A percentile compares a stretch with the other conserved stretches of the same genome.
phyloP scores from a whole-genome alignment of 495 filamentous ascomycete genomes.

The Aspergillus baeticus region DNA sequence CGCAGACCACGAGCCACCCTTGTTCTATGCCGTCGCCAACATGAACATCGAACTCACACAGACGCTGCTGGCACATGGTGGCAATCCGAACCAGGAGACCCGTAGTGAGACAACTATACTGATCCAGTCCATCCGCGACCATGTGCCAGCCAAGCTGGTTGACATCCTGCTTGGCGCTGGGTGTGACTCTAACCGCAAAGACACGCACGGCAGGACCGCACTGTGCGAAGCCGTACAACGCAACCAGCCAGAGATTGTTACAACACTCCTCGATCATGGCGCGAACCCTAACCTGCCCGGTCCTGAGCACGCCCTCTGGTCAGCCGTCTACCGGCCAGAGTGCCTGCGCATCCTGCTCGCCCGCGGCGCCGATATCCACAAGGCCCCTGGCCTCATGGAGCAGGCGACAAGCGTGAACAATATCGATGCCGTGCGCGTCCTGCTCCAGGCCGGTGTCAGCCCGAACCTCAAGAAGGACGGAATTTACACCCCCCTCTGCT shows the following conservation, averaged over 20 bases:
- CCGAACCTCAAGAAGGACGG: conserved; percentile 56
- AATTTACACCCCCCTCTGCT: conserved; percentile 55
- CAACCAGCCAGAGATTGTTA: conserved; percentile 46
- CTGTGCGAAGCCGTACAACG: conserved; percentile 53
- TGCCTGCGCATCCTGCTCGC: conserved; percentile 48
- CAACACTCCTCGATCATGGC: conserved; percentile 46
- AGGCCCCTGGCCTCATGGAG: conserved; percentile 52
- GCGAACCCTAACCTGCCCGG: conserved; percentile 55
- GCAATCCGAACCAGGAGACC: conserved; percentile 40
- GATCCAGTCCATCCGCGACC: conserved; percentile 47
- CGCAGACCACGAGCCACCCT: neutral
- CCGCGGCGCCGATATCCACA: conserved; percentile 47
- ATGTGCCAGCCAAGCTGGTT: conserved; percentile 36
- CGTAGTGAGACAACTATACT: conserved; percentile 46
- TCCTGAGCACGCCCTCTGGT: conserved; percentile 51
- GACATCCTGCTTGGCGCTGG: conserved; percentile 48
- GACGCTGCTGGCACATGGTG: conserved; percentile 33
- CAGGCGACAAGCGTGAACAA: conserved; percentile 49
- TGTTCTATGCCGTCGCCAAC: too few species aligned
- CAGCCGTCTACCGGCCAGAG: conserved; percentile 51
- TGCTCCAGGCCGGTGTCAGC: conserved; percentile 46
- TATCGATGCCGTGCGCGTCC: conserved; percentile 45
- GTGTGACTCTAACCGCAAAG: conserved; percentile 51
- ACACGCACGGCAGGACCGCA: conserved; percentile 50
- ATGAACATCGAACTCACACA: too few species aligned